phyloP scores from a whole-genome alignment of 1,284 basidiomycete genomes.

The Thelephora terrestris region DNA sequence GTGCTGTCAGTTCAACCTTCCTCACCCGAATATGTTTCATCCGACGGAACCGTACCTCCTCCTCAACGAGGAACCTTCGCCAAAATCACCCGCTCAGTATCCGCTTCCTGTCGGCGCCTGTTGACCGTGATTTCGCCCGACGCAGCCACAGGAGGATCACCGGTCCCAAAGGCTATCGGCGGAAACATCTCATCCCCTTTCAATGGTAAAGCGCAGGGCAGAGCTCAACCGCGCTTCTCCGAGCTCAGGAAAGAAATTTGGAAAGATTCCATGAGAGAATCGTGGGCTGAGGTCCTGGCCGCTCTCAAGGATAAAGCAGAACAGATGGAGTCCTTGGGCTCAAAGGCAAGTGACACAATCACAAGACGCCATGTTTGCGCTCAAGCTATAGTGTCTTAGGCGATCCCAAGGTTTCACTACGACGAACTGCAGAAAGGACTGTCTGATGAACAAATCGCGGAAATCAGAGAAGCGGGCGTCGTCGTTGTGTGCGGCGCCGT shows the following conservation, averaged over 20 bases:
- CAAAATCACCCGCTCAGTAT: too few species aligned
- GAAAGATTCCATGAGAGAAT: constrained; percentile 36
- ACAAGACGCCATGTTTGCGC: constrained; percentile 1
- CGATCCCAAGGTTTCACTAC: constrained; percentile 47
- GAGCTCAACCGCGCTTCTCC: constrained; percentile 25
- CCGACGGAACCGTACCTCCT: too few species aligned
- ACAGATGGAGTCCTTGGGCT: constrained; percentile 35
- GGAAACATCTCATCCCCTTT: too few species aligned
- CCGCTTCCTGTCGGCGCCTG: too few species aligned
- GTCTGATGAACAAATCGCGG: constrained; percentile 28
- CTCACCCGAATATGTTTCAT: too few species aligned
- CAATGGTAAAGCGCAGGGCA: too few species aligned
- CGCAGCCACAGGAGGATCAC: too few species aligned
- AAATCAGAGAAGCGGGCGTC: constrained; percentile 47
- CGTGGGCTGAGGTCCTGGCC: constrained; percentile 46
- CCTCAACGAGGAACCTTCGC: too few species aligned
- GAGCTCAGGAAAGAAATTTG: constrained; percentile 49
- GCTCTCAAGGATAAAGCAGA: constrained; percentile 35
- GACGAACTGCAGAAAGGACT: constrained; percentile 34
- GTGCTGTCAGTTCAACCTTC: too few species aligned
- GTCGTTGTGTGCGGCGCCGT: constrained; percentile 55
- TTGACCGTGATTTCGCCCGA: too few species aligned
- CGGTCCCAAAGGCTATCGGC: too few species aligned
- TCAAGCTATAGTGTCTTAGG: constrained; percentile 24
- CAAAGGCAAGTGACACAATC: constrained; percentile 22